These are phyloP conservation scores for Priceomyces castillae DNA, from an alignment of 805 yeast species.

Conservation along the genomic window DNA sequence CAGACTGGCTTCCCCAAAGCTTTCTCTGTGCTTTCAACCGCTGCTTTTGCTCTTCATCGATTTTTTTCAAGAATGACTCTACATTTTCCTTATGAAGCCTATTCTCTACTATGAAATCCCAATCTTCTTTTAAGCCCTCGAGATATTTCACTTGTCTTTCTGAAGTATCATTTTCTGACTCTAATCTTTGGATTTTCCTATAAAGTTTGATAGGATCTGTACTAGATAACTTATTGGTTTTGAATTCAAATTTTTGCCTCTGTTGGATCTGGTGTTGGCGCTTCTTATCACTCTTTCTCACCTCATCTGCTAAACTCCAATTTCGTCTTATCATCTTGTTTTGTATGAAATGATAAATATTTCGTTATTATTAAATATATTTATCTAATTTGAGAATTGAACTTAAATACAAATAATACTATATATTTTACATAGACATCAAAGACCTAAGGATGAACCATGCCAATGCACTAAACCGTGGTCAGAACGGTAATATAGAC, in stretches of 20 bases:
- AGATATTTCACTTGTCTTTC: constrained; percentile 21
- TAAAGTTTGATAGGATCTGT: constrained; percentile 36
- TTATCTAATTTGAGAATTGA: background rate
- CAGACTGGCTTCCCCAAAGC: constrained; percentile 46
- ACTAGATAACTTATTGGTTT: constrained; percentile 21
- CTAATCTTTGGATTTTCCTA: constrained; percentile 31
- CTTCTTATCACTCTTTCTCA: constrained; percentile 34
- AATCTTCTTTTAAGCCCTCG: constrained; percentile 34
- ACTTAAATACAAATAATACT: background rate
- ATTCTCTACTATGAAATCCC: constrained; percentile 35
- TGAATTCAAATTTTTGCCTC: constrained; percentile 33
- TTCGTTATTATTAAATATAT: too few relatives aligned
- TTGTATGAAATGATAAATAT: background rate
- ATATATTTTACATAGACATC: background rate
- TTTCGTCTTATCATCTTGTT: constrained; percentile 24
- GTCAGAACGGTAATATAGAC: constrained; percentile 8
- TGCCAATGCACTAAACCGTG: background rate
- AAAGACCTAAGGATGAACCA: background rate
- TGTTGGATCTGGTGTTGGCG: constrained; percentile 35
- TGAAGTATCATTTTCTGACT: constrained; percentile 10
- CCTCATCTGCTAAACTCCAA: constrained; percentile 37
- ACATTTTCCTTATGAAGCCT: constrained; percentile 33
- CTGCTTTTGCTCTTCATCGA: constrained; percentile 17
- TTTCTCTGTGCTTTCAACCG: constrained; percentile 18
- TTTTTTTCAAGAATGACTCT: constrained; percentile 18